Conservation (phyloP, 202 grass and related monocot species). For the Panicum hallii region DNA sequence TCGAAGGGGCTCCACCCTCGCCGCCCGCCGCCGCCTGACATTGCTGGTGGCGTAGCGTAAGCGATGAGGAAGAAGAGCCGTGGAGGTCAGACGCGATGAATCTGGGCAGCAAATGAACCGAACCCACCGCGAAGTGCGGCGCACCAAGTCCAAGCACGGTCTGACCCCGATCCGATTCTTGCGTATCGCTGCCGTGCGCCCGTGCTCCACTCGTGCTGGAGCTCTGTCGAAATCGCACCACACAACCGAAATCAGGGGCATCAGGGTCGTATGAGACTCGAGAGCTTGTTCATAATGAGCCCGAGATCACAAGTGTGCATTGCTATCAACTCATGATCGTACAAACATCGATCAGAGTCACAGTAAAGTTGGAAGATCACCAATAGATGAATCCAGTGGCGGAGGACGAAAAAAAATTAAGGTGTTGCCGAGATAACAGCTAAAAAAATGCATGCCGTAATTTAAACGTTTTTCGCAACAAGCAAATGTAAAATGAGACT, state of each 20-base stretch:
- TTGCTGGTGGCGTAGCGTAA: conserved; percentile 17
- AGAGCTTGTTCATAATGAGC: not conserved
- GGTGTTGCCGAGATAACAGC: no score
- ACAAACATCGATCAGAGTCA: not conserved
- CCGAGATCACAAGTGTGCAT: not conserved
- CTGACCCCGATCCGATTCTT: not conserved
- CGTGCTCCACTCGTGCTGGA: not conserved
- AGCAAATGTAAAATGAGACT: no score
- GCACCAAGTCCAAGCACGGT: not conserved
- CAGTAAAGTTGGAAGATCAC: not conserved
- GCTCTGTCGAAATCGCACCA: not conserved
- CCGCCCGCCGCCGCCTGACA: conserved; percentile 37
- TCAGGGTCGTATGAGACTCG: not conserved
- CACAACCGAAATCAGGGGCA: not conserved
- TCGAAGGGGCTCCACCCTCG: conserved; percentile 91
- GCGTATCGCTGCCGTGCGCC: not conserved
- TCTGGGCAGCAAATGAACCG: not conserved
- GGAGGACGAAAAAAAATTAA: no score
- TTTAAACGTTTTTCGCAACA: no score
- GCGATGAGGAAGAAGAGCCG: conserved; percentile 32
- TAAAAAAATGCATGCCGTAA: no score
- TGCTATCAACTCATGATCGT: not conserved
- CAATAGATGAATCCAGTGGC: not conserved
- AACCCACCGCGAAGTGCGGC: not conserved
- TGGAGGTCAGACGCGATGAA: not conserved